Percentiles rank a stretch among this genome's conserved stretches.
phyloP scores from a whole-genome alignment of 345 rosid species.

The Pistacia atlantica region DNA sequence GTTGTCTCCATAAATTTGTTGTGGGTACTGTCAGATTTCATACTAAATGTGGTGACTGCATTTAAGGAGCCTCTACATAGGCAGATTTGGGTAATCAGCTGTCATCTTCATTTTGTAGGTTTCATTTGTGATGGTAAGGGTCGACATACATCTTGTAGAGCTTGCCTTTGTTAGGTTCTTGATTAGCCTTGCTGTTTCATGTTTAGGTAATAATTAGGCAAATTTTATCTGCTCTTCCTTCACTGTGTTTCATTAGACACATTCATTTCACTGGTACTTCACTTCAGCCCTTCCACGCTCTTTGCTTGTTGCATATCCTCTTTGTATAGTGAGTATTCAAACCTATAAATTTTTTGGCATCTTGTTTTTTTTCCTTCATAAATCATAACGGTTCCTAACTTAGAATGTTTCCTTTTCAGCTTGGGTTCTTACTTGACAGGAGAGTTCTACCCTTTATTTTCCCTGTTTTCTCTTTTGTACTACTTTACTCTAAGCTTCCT shows the following conservation, averaged over 20 bases:
- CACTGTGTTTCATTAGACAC: slow-evolving; percentile 55
- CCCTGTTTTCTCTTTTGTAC: slow-evolving; percentile 68
- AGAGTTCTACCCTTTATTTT: slow-evolving; percentile 62
- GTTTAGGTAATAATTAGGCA: neutral
- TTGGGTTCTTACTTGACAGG: slow-evolving; percentile 77
- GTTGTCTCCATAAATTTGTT: no score
- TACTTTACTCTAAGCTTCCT: slow-evolving; percentile 94
- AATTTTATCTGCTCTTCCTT: slow-evolving; percentile 34
- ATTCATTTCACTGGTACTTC: slow-evolving; percentile 89
- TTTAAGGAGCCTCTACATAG: neutral
- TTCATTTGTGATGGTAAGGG: neutral
- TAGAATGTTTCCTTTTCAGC: slow-evolving; percentile 46
- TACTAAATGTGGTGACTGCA: neutral
- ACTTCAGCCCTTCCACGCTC: slow-evolving; percentile 94
- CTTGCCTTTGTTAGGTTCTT: neutral
- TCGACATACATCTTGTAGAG: neutral
- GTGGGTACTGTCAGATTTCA: no score
- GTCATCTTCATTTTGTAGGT: neutral
- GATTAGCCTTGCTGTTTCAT: neutral
- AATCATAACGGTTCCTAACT: neutral
- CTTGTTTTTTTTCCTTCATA: neutral
- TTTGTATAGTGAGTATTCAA: slow-evolving; percentile 67
- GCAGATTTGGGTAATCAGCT: neutral
- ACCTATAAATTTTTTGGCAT: neutral
- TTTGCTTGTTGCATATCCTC: slow-evolving; percentile 86